Evolutionary conservation across 2,329 filamentous ascomycete genomes (phyloP), one percentile per base, ranked within the genome.

Genomic region (Aureobasidium namibiae): DNA sequence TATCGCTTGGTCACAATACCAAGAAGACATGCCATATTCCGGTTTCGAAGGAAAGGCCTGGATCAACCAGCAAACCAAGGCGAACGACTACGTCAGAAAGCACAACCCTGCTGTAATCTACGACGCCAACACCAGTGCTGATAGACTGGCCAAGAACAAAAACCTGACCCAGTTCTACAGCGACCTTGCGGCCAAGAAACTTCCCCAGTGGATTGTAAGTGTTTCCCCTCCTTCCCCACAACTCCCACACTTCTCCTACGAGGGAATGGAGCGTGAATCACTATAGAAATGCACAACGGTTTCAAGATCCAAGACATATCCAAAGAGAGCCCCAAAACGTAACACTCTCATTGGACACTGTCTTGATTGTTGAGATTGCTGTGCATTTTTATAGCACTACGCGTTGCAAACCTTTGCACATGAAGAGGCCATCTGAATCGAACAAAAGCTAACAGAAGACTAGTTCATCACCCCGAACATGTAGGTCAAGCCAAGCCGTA

Each of bases 51-150:
- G 88, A 3, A 64, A 63, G 23, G 75, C 74, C 0, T 89, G 77
- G 69, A 77, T 82, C 59, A 90, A 90, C 72, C 83, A 83, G 63
- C 62, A 82, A 65, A 88, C 80, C 2, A 80, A 82, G 31, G 79
- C 80, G 50, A 88, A 91, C 67, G 83, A 87, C 74, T 94, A 94
- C 69, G 88, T 92, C 8, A 85, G 90, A 68, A 92, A 94, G 75
- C 89, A 94, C 75, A 90, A 92, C 69, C 79, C 75, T 45, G 74
- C 67, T 16, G 75, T 92, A 60, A 76, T 87, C 58, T 89, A 83
- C 73, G 80, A 90, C 69, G 82, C 81, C 36, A 80, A 85, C 60
- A 75, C 78, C 56, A 80, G 79, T 52, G 71, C 78, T 29, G 77
- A 82, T 21, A 84, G 88, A 26, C 76, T 89, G 1, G 78, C 81